Evolutionary conservation across 192 early-diverging fungal species (phyloP).

Genomic region (Rhizophagus clarus): DNA sequence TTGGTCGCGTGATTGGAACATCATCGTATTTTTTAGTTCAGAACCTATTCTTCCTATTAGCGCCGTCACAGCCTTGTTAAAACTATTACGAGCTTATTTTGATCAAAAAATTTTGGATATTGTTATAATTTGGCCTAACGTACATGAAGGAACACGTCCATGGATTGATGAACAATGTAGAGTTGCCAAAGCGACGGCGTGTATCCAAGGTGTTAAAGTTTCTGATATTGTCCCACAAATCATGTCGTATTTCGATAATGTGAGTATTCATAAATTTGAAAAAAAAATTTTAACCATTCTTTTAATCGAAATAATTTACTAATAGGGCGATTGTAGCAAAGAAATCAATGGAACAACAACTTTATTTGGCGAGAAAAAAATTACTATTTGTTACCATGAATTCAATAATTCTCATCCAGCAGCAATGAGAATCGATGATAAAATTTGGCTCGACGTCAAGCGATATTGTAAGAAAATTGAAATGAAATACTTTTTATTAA

Average conservation of each 20-base stretch:
- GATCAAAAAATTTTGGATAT: background rate
- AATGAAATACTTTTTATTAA: background rate
- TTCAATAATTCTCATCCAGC: background rate
- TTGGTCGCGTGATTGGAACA: background rate
- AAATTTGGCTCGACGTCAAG: background rate
- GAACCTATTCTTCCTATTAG: background rate
- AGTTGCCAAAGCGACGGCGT: background rate
- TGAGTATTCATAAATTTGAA: background rate
- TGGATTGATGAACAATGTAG: background rate
- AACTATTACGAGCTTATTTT: background rate
- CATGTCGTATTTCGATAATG: background rate
- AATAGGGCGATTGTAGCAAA: background rate
- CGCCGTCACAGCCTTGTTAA: background rate
- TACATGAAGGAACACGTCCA: background rate
- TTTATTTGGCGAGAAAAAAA: too few species aligned
- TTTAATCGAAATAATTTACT: background rate
- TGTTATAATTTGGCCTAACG: background rate
- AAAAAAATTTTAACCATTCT: too few species aligned
- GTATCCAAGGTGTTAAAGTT: background rate
- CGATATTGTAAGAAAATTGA: background rate
- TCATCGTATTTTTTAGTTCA: background rate
- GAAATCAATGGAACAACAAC: background rate
- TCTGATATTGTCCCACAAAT: background rate
- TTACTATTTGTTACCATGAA: background rate
- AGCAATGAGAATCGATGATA: background rate